phyloP scores from a whole-genome alignment of 2,329 filamentous ascomycete species.

The Magnaporthiopsis rhizophila region DNA sequence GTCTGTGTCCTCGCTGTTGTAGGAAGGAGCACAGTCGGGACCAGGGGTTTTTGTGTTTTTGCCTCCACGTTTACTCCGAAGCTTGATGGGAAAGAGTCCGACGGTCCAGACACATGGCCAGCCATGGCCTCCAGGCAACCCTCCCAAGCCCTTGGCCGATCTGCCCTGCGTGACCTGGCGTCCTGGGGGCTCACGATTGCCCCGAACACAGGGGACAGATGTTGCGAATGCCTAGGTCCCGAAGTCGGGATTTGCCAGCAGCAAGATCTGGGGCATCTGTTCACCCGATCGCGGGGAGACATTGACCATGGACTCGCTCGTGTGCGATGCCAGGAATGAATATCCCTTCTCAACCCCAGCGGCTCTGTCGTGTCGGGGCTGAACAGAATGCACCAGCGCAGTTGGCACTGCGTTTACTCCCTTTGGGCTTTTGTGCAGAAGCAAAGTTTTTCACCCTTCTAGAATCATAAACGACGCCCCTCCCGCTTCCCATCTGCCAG shows the following conservation, averaged over 20 bases:
- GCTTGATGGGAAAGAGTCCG: background rate
- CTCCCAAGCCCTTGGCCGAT: background rate
- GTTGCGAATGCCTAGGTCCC: background rate
- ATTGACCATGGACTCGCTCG: background rate
- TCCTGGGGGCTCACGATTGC: background rate
- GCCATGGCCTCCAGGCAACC: background rate
- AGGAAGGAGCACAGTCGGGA: background rate
- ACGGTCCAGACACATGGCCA: background rate
- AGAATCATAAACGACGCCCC: too few species aligned
- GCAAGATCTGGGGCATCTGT: background rate
- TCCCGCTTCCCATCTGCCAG: too few species aligned
- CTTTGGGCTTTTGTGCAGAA: background rate
- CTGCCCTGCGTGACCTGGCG: background rate
- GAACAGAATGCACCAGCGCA: background rate
- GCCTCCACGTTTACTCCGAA: background rate
- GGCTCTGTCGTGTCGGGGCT: background rate
- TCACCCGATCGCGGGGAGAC: background rate
- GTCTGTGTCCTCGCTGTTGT: background rate
- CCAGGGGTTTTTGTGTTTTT: background rate
- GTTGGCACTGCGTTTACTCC: background rate
- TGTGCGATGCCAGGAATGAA: background rate
- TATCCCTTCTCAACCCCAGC: too few species aligned
- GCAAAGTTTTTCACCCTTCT: background rate
- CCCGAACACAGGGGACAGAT: background rate
- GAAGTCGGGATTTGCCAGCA: background rate